These are phyloP conservation scores for Paramecium octaurelia DNA, from an alignment of 73 alveolate species.

Conservation along the genomic window DNA sequence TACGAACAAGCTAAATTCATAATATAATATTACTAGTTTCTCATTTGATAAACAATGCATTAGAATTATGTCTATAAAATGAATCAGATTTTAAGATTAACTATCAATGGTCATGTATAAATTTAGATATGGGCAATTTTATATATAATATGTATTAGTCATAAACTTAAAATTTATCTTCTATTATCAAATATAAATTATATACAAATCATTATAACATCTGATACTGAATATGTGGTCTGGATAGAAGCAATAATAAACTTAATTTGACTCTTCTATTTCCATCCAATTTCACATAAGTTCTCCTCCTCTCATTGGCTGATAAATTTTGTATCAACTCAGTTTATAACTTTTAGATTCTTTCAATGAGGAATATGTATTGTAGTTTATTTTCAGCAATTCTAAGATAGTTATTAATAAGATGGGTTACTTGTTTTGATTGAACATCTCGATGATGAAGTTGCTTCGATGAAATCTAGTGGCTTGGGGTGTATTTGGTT, in stretches of 20 bases:
- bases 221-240: neutral
- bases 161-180: neutral
- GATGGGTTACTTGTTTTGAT: neutral
- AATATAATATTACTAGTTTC: no score
- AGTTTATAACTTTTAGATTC: neutral
- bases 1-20: neutral
- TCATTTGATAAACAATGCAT: no score
- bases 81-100: no score
- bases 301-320: neutral
- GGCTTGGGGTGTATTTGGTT: neutral
- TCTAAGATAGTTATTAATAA: neutral
- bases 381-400: neutral
- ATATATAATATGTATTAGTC: neutral
- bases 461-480: neutral
- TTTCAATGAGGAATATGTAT: neutral
- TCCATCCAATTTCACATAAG: neutral
- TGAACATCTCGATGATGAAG: neutral
- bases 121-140: neutral
- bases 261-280: neutral
- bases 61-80: no score
- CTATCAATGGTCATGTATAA: no score
- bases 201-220: neutral
- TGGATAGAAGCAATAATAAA: neutral
- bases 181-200: slow-evolving; percentile 17
- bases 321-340: neutral